These are phyloP conservation scores for Psidium guajava DNA, from an alignment of 345 rosid genomes.

Conservation along the genomic window DNA sequence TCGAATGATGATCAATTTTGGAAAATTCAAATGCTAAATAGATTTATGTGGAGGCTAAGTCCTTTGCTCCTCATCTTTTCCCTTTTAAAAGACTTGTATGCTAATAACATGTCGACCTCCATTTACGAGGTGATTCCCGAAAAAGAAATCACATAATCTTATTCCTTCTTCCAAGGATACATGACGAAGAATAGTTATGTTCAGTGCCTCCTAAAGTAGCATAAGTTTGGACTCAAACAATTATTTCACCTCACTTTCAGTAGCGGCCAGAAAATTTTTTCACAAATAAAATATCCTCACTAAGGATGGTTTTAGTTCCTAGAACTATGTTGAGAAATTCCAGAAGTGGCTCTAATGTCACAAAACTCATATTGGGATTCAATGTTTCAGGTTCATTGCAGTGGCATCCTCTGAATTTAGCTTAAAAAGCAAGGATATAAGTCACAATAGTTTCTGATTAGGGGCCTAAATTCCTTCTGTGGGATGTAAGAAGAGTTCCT, in stretches of 20 bases:
- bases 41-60: neutral
- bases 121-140: neutral
- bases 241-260: neutral
- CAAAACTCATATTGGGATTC: too few species aligned
- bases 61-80: neutral
- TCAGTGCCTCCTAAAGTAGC: neutral
- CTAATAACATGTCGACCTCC: neutral
- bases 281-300: neutral
- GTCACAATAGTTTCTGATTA: neutral
- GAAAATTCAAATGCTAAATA: neutral
- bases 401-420: too few species aligned
- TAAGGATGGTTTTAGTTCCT: neutral
- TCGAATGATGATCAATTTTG: too few species aligned
- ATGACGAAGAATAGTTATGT: neutral
- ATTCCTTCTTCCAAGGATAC: neutral
- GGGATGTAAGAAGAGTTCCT: neutral
- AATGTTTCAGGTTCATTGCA: too few species aligned
- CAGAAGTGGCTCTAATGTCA: too few species aligned
- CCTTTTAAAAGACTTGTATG: neutral
- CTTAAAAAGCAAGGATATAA: neutral
- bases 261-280: neutral
- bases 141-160: neutral
- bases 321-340: neutral
- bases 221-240: neutral
- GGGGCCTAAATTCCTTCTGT: neutral